These are phyloP conservation scores for Petunia secreta DNA, from an alignment of 257 asterid species.

Conservation along the genomic window DNA sequence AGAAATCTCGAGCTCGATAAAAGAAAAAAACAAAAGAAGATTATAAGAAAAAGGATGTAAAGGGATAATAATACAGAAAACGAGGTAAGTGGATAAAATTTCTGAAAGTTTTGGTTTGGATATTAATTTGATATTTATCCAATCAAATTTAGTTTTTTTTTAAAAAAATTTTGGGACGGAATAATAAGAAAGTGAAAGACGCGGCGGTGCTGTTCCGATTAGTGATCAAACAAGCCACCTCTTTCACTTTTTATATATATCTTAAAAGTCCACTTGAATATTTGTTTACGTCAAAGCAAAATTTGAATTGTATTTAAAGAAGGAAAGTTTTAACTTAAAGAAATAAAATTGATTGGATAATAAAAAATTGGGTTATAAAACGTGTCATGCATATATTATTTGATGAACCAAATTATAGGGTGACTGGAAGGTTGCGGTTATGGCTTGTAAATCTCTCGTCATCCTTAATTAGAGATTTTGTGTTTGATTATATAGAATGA, in stretches of 20 bases:
- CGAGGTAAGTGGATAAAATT: slow-evolving; percentile 62
- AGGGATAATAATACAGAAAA: slow-evolving; percentile 31
- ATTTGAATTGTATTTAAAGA: too few species aligned
- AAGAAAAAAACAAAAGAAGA: background rate
- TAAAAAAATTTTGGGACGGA: background rate
- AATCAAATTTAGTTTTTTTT: background rate
- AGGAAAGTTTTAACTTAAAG: too few species aligned
- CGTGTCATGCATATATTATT: too few species aligned
- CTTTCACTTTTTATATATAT: background rate
- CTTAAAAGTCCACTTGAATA: too few species aligned
- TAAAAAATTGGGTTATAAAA: too few species aligned
- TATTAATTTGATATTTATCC: slow-evolving; percentile 23
- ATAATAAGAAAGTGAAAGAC: slow-evolving; percentile 11
- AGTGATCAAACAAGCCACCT: background rate
- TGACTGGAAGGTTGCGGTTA: too few species aligned
- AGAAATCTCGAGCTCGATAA: background rate
- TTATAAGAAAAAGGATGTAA: background rate
- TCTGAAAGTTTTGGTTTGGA: background rate
- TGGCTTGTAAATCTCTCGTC: too few species aligned
- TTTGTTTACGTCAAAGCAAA: too few species aligned
- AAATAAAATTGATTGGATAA: too few species aligned
- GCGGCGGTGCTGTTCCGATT: slow-evolving; percentile 29
- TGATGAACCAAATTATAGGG: too few species aligned
- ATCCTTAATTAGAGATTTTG: too few species aligned
- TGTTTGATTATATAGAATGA: too few species aligned